Evolutionary conservation across 2,329 filamentous ascomycete genomes (phyloP).

Genomic region (Alternaria arborescens): DNA sequence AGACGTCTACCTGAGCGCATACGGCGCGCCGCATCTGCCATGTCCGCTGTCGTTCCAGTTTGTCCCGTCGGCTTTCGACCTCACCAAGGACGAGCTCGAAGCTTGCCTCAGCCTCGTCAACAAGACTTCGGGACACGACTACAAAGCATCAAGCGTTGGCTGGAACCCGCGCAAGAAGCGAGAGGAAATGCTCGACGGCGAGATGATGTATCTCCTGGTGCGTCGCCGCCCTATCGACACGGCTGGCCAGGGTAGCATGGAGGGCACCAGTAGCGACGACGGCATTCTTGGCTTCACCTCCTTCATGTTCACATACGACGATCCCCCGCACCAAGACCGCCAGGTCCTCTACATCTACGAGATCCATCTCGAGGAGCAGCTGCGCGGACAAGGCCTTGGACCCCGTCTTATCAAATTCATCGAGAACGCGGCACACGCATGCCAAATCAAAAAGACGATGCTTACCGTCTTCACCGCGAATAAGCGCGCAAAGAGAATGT

Average conservation of each 20-base stretch:
- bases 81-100: conserved; percentile 54
- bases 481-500: conserved; percentile 65
- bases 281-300: conserved; percentile 58
- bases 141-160: conserved; percentile 67
- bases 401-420: conserved; percentile 66
- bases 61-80: conserved; percentile 32
- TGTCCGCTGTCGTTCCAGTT: conserved; percentile 29
- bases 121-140: conserved; percentile 70
- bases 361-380: conserved; percentile 69
- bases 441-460: conserved; percentile 73
- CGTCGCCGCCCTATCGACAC: conserved; percentile 13
- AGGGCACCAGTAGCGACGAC: neutral
- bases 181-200: conserved; percentile 72
- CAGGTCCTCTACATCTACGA: conserved; percentile 82
- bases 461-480: conserved; percentile 76
- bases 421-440: conserved; percentile 61
- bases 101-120: conserved; percentile 66
- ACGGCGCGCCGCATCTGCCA: neutral
- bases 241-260: neutral
- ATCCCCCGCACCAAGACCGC: conserved; percentile 49
- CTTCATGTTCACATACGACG: conserved; percentile 74
- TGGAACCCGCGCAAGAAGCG: conserved; percentile 71
- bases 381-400: conserved; percentile 71
- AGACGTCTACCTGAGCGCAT: conserved; percentile 10
- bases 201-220: conserved; percentile 73